Evolutionary conservation across 2,329 filamentous ascomycete species (phyloP), one percentile per base, ranked within the genome.

Genomic region (Mariannaea elegans): DNA sequence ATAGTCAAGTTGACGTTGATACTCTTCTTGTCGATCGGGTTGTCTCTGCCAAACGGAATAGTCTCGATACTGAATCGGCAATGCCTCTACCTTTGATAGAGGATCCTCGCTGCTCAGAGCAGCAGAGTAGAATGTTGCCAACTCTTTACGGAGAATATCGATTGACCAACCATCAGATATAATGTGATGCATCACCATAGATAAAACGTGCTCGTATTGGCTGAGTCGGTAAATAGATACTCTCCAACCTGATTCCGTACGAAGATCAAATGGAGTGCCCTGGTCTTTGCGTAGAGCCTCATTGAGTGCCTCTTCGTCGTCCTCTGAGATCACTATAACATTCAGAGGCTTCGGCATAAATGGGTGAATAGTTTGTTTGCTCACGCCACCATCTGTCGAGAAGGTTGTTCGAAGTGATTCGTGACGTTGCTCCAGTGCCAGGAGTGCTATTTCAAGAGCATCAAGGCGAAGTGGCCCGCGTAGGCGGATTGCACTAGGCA

Each of bases 21-120:
- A 47, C 4, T 65, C 42, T 6, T 45, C 47, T 1, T 46, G 63
- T 1, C 13, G 32, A 8, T 36, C 32, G 4, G 7, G 12, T 36
- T 36, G 32, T 10, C 12, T 36, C 12, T 36, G 32, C 32, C 32
- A 36, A 10, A 36, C 32, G 1, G 71, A 47, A 10, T 65, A 71
- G 48, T 73, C 69, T 4, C 64, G 55, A 27, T 71, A 73, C 38
- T 69, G 66, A 19, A 73, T 65, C 0, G 71, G 62, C 1, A 73
- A 47, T 0, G 70, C 65, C 0, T 48, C 23, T 2, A 65, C 12
- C 6, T 50, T 18, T 13, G 59, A 55, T 1, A 65, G 16, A 2
- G 62, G 65, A 31, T 70, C 64, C 4, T 56, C 18, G 1, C 67
- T 62, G 1, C 39, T 31, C 9, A 63, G 10, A 0, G 64, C 59